Conservation (phyloP, 257 asterid species). For the Scutellaria barbata region DNA sequence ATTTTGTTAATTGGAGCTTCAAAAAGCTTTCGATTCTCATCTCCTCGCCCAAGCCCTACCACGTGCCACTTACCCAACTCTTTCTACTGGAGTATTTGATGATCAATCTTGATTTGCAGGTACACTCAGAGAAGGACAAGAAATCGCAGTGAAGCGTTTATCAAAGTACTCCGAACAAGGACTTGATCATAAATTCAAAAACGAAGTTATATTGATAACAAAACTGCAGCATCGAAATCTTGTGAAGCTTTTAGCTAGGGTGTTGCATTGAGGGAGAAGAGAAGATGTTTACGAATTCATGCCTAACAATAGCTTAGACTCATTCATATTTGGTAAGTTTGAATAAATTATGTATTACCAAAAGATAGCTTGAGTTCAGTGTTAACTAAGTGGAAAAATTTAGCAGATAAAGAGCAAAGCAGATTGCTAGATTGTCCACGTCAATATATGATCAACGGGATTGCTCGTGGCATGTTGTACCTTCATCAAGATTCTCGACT, state of each 20-base stretch:
- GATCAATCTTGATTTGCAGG: slow-evolving; percentile 3
- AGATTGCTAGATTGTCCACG: slow-evolving; percentile 24
- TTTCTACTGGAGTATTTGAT: too few relatives aligned
- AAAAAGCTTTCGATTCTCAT: too few relatives aligned
- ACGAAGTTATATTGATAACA: slow-evolving; percentile 38
- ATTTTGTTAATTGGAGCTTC: too few relatives aligned
- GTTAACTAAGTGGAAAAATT: neutral
- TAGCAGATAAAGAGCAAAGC: slow-evolving; percentile 23
- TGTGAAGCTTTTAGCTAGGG: slow-evolving; percentile 40
- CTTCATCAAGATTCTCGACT: slow-evolving; percentile 39
- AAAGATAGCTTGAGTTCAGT: too few relatives aligned
- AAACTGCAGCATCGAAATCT: slow-evolving; percentile 49
- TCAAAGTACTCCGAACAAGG: slow-evolving; percentile 38
- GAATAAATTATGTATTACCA: too few relatives aligned
- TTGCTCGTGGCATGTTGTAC: slow-evolving; percentile 34
- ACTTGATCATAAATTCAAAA: slow-evolving; percentile 24
- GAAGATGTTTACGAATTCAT: slow-evolving; percentile 31
- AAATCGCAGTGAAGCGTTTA: slow-evolving; percentile 40
- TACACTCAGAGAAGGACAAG: slow-evolving; percentile 37
- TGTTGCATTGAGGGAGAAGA: slow-evolving; percentile 36
- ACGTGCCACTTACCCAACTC: too few relatives aligned
- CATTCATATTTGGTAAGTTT: slow-evolving; percentile 28
- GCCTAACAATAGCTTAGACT: slow-evolving; percentile 31
- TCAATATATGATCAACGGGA: slow-evolving; percentile 33
- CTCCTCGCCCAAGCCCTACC: too few relatives aligned